Evolutionary conservation across 208 protist species (phyloP).

Genomic region (Leishmania tropica): DNA sequence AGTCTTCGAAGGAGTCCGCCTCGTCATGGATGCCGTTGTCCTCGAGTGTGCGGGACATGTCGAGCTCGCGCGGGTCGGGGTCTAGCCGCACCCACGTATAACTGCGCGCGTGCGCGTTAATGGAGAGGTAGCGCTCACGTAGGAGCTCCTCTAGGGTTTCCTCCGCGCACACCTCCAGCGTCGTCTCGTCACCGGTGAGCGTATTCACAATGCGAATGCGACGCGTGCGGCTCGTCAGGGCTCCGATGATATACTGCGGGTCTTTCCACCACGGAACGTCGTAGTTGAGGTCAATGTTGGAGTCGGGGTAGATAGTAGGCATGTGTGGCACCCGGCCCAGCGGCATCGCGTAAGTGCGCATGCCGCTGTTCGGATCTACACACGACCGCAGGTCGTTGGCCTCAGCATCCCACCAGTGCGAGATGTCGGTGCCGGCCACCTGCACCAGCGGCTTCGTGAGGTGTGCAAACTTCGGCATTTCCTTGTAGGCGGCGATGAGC

Average conservation of each 20-base stretch:
- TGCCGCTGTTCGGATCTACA: slow-evolving; percentile 84
- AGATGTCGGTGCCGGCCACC: slow-evolving; percentile 89
- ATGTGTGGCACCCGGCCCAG: slow-evolving; percentile 90
- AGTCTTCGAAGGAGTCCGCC: slow-evolving; percentile 84
- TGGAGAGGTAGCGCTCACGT: slow-evolving; percentile 80
- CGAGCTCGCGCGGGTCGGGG: slow-evolving; percentile 71
- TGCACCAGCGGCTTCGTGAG: slow-evolving; percentile 81
- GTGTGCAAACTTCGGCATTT: slow-evolving; percentile 46
- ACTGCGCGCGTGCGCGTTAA: slow-evolving; percentile 92
- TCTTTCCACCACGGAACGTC: slow-evolving; percentile 94
- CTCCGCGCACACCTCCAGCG: slow-evolving; percentile 92
- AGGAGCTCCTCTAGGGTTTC: slow-evolving; percentile 92
- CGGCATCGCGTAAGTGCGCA: slow-evolving; percentile 87
- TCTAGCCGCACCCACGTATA: slow-evolving; percentile 94
- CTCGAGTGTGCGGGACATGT: slow-evolving; percentile 90
- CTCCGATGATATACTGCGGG: slow-evolving; percentile 79
- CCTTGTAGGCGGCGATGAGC: slow-evolving; percentile 77
- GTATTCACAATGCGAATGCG: slow-evolving; percentile 93
- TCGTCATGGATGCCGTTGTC: slow-evolving; percentile 93
- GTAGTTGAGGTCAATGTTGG: slow-evolving; percentile 81
- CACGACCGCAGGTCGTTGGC: slow-evolving; percentile 81
- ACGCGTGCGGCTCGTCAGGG: slow-evolving; percentile 87
- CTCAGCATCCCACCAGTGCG: slow-evolving; percentile 90
- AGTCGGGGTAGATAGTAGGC: slow-evolving; percentile 83
- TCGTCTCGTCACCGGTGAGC: slow-evolving; percentile 85